Evolutionary conservation across 2,329 filamentous ascomycete species (phyloP), one percentile per base, ranked within the genome.

Genomic region (Venturia nashicola): DNA sequence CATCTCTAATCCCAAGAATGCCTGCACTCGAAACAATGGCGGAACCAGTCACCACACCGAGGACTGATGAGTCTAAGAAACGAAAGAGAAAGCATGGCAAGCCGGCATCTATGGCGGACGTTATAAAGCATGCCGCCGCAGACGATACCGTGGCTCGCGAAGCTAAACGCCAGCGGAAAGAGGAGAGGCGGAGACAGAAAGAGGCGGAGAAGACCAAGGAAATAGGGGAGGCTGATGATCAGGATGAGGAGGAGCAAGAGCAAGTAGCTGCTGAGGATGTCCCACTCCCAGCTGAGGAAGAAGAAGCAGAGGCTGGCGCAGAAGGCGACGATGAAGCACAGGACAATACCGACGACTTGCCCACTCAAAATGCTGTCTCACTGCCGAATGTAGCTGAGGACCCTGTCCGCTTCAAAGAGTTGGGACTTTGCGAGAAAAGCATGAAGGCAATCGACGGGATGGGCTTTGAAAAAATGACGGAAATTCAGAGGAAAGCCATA

Each of bases 381-480:
- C 74, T 86, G 61, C 86, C 86, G 2, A 80, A 80, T 39, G 80
- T 84, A 39, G 83, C 83, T 62, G 78, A 76, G 61, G 83, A 87
- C 64, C 86, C 87, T 27, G 80, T 87, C 71, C 85, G 86, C 61
- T 96, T 97, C 72, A 78, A 84, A 42, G 88, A 97, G 68, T 80
- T 99, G 67, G 89, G 89, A 63, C 82, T 99, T 12, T 94, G 90
- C 1, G 88, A 92, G 32, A 91, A 90, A 76, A 97, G 91, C 0
- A 88, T 92, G 82, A 86, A 88, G 77, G 92, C 91, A 9, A 91
- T 97, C 69, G 78, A 86, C 65, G 90, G 89, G 67, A 97, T 99
- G 93, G 89, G 89, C 16, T 97, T 97, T 73, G 87, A 89, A 71
- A 92, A 83, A 59, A 97, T 99, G 92, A 97, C 94, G 0, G 90